Percentiles rank a stretch among this genome's conserved stretches.
Conservation (phyloP, 352 stramenopile genomes). For the Globisporangium echinulatum region DNA sequence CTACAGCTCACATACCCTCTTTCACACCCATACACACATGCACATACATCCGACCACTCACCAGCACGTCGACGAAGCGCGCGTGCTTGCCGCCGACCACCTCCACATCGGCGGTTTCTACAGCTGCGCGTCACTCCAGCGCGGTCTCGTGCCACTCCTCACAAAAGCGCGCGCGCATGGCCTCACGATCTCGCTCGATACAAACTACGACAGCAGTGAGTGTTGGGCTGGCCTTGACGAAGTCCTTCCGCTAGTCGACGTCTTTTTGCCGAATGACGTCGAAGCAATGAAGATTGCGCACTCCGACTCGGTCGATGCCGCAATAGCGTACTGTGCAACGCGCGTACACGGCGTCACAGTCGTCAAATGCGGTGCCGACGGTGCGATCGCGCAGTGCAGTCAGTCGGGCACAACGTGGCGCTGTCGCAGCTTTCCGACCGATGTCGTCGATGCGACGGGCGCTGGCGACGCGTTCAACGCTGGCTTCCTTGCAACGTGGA, state of each 20-base stretch:
- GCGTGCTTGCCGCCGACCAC: conserved; percentile 51
- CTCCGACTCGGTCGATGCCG: conserved; percentile 37
- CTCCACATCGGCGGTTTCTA: conserved; percentile 83
- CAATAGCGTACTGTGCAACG: conserved; percentile 41
- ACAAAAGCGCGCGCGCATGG: conserved; percentile 47
- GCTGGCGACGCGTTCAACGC: conserved; percentile 85
- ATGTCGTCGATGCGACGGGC: conserved; percentile 75
- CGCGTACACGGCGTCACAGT: conserved; percentile 44
- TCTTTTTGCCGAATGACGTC: conserved; percentile 82
- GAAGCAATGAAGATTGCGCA: conserved; percentile 66
- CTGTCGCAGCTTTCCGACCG: conserved; percentile 42
- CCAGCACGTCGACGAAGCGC: conserved; percentile 59
- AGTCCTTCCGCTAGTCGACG: conserved; percentile 61
- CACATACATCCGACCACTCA: not conserved
- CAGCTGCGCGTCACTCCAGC: conserved; percentile 56
- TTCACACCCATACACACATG: not conserved
- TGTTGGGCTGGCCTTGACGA: conserved; percentile 53
- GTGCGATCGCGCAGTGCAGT: conserved; percentile 41
- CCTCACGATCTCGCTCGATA: conserved; percentile 76
- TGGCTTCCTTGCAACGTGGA: conserved; percentile 69
- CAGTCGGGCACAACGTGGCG: conserved; percentile 34
- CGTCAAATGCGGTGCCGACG: conserved; percentile 63
- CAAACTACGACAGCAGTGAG: conserved; percentile 77
- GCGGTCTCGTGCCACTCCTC: conserved; percentile 51
- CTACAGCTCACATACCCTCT: not conserved